Base-by-base conservation (phyloP, 192 early-diverging fungal genomes). In the Podila verticillata region DNA sequence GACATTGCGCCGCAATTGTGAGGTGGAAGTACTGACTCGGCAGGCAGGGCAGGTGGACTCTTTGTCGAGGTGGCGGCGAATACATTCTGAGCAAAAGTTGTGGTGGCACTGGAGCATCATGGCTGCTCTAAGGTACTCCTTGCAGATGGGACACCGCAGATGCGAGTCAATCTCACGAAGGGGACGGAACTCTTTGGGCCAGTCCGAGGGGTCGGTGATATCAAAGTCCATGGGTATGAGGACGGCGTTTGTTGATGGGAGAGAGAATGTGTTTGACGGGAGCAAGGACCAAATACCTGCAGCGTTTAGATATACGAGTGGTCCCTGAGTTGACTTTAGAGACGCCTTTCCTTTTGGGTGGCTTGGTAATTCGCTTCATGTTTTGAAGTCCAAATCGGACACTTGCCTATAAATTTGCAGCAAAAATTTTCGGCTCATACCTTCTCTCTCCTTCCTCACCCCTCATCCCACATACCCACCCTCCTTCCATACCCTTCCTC, bases 11-110 rank as follows among this genome's bases (percentile, higher is more conserved):
- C 77, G 69, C 60, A 80, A 59, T 24, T 80, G 77, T 15, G 70
- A 35, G 1, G 70, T 80, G 2, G 77, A 80, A 5, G 77, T 68
- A 19, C 65, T 74, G 36, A 72, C 66, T 51, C 92, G 75, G 60
- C 93, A 95, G 8, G 89, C 84, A 7, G 93, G 93, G 58, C 93
- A 95, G 44, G 74, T 81, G 28, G 82, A 84, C 60, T 91, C 90
- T 36, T 84, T 81, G 32, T 79, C 81, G 30, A 93, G 72, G 58
- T 85, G 85, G 36, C 91, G 82, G 0, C 93, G 89, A 9, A 93
- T 87, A 65, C 93, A 95, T 19, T 89, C 84, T 19, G 93, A 92
- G 71, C 93, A 95, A 67, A 95, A 95, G 15, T 91, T 91, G 72
- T 95, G 93, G 1, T 80, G 83, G 73, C 93, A 95, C n/a, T 87